A percentile compares a stretch with the other conserved stretches of the same genome.
These are phyloP conservation scores for Talaromyces marneffei DNA, from an alignment of 2,329 filamentous ascomycete genomes.

Conservation along the genomic window DNA sequence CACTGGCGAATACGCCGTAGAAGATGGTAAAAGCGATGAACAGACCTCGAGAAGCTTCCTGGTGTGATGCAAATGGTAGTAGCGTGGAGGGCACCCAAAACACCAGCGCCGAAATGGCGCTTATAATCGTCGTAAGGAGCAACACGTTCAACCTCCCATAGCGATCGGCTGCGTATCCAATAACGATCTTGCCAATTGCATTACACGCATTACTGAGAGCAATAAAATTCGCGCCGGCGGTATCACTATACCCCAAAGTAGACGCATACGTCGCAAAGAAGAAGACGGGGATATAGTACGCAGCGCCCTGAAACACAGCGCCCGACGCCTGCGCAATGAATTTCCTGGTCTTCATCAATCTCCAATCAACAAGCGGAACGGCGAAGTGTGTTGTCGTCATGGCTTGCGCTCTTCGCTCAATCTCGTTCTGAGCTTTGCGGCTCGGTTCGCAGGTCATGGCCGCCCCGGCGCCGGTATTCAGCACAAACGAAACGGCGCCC, in stretches of 20 bases:
- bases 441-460: constrained; percentile 27
- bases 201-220: constrained; percentile 38
- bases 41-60: constrained; percentile 14
- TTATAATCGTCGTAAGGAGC: constrained; percentile 26
- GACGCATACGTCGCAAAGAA: constrained; percentile 37
- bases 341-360: constrained; percentile 27
- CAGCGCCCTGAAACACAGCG: constrained; percentile 34
- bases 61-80: background rate
- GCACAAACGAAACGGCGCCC: constrained; percentile 25
- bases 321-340: constrained; percentile 34
- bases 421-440: constrained; percentile 16
- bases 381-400: background rate
- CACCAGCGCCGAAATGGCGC: constrained; percentile 24
- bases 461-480: constrained; percentile 23
- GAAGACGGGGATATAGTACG: constrained; percentile 36
- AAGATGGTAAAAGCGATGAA: constrained; percentile 29
- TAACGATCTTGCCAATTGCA: constrained; percentile 33
- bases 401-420: constrained; percentile 15
- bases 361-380: constrained; percentile 29
- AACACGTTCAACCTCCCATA: constrained; percentile 37
- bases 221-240: constrained; percentile 35
- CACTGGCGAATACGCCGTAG: constrained; percentile 35
- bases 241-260: constrained; percentile 33
- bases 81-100: constrained; percentile 24
- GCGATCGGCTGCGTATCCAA: constrained; percentile 35